Evolutionary conservation across 306 rosid species (phyloP).

Genomic region (Rosa lucieae): DNA sequence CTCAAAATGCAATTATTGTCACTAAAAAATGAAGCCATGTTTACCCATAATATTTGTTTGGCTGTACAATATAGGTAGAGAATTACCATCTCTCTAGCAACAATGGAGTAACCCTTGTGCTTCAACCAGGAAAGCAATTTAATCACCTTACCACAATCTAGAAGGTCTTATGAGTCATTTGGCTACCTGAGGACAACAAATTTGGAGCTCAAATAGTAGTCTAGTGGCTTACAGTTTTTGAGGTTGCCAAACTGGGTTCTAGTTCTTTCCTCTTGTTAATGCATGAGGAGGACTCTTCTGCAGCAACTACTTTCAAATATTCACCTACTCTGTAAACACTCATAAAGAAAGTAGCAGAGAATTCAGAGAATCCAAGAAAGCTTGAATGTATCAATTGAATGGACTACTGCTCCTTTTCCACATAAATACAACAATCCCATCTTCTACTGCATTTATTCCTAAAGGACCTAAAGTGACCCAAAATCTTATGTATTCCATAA

Average conservation of each 20-base stretch:
- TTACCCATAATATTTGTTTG: not conserved
- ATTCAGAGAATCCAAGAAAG: conserved; percentile 38
- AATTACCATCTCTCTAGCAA: not conserved
- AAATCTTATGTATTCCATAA: not conserved
- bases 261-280: conserved; percentile 3
- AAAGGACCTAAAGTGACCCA: conserved; percentile 13
- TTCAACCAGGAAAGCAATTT: not conserved
- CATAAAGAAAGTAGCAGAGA: not conserved
- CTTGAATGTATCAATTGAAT: conserved; percentile 38
- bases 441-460: conserved; percentile 3
- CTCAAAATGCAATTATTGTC: not conserved
- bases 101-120: not conserved
- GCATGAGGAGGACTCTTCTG: conserved; percentile 2
- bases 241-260: not conserved
- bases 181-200: not conserved
- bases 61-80: not conserved
- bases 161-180: not conserved
- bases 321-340: conserved; percentile 8
- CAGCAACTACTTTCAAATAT: not conserved
- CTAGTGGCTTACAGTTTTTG: not conserved
- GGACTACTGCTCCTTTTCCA: conserved; percentile 11
- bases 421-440: conserved; percentile 2
- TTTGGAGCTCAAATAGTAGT: not conserved
- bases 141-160: not conserved
- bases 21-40: not conserved